These are phyloP conservation scores for Dimargaris cristalligena DNA, from an alignment of 192 early-diverging fungal species.

Conservation along the genomic window DNA sequence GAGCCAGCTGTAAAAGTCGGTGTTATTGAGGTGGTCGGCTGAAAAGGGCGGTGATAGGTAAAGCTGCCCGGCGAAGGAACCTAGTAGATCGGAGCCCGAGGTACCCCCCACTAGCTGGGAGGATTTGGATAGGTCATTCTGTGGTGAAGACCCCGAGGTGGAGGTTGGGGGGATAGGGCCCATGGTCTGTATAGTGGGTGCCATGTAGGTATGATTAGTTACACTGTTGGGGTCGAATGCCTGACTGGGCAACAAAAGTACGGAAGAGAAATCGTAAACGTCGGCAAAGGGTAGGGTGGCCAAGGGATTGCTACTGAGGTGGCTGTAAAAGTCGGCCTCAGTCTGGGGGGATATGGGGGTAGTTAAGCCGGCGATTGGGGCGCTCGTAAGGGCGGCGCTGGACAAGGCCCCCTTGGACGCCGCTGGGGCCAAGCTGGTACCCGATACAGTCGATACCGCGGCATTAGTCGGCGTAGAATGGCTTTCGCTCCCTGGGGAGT, in stretches of 20 bases:
- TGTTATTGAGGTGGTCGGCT: not conserved
- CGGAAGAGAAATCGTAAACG: constrained; percentile 2
- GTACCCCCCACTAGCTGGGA: too few species aligned
- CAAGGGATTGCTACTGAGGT: constrained; percentile 2
- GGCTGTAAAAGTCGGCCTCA: not conserved
- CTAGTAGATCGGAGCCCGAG: too few species aligned
- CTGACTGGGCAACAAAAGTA: not conserved
- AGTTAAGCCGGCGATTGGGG: not conserved
- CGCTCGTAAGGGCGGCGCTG: not conserved
- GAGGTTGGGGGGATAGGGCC: too few species aligned
- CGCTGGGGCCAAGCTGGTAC: not conserved
- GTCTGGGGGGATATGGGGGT: not conserved
- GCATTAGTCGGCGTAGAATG: not conserved
- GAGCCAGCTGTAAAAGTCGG: not conserved
- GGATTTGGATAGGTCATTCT: too few species aligned
- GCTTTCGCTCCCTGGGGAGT: not conserved
- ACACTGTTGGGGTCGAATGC: too few species aligned
- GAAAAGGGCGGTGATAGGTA: constrained; percentile 2
- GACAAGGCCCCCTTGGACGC: not conserved
- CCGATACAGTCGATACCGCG: not conserved
- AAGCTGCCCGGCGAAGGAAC: too few species aligned
- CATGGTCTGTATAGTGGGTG: too few species aligned
- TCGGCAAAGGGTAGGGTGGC: constrained; percentile 8
- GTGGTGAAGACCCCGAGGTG: too few species aligned
- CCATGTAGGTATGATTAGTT: too few species aligned